These are phyloP conservation scores for Hanseniaspora sp. DNA, from an alignment of 1,139 yeast genomes.

Conservation along the genomic window DNA sequence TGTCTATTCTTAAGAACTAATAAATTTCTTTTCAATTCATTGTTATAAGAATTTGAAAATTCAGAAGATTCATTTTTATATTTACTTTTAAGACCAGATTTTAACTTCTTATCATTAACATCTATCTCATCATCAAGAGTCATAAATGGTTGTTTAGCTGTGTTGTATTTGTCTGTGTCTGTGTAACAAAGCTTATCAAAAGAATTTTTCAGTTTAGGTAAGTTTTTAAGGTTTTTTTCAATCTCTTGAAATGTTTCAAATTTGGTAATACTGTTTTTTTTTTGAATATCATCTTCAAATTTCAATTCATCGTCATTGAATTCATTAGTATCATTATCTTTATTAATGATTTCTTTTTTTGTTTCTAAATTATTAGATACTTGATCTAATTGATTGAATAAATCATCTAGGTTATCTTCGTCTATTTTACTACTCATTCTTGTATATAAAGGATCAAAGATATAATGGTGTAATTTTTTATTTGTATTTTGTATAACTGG, in stretches of 20 bases:
- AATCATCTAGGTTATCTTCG: slow-evolving; percentile 5
- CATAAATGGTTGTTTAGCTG: slow-evolving; percentile 11
- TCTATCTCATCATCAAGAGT: slow-evolving; percentile 13
- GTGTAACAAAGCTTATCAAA: slow-evolving; percentile 24
- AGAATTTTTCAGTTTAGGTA: slow-evolving; percentile 26
- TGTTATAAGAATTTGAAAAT: slow-evolving; percentile 38
- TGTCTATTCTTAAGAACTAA: slow-evolving; percentile 72
- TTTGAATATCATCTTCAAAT: slow-evolving; percentile 22
- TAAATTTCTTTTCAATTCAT: slow-evolving; percentile 64
- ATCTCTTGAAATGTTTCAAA: slow-evolving; percentile 23
- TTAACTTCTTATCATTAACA: slow-evolving; percentile 20
- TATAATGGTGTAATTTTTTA: background rate
- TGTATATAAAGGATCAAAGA: too few species aligned
- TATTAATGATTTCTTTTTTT: background rate
- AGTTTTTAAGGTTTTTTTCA: slow-evolving; percentile 23
- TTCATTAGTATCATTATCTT: background rate
- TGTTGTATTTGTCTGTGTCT: slow-evolving; percentile 7
- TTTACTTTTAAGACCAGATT: slow-evolving; percentile 16
- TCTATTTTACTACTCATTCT: background rate
- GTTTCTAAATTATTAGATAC: background rate
- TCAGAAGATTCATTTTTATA: slow-evolving; percentile 16
- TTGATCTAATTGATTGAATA: slow-evolving; percentile 13
- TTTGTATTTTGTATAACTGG: too few species aligned
- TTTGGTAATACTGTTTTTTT: slow-evolving; percentile 18
- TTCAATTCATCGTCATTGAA: slow-evolving; percentile 21